Conservation (phyloP, 768 basidiomycete species). For the Strobilomyces echinocephalus region DNA sequence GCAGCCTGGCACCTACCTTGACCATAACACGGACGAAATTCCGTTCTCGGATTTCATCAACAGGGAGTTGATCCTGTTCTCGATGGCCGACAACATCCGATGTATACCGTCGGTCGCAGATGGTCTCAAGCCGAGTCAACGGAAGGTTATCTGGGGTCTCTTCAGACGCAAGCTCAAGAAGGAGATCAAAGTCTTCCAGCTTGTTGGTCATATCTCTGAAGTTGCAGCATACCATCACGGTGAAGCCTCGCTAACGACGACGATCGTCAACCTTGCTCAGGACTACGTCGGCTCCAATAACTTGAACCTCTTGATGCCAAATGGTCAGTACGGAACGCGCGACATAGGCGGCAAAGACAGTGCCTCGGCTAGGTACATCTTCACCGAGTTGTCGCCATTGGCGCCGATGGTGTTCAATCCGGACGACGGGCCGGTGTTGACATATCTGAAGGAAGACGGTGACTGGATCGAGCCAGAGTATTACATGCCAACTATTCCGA, state of each 20-base stretch:
- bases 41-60: constrained; percentile 95
- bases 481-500: constrained; percentile 86
- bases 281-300: constrained; percentile 96
- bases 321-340: constrained; percentile 95
- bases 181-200: constrained; percentile 94
- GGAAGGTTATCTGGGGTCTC: constrained; percentile 94
- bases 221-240: constrained; percentile 97
- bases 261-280: constrained; percentile 93
- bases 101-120: constrained; percentile 94
- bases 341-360: constrained; percentile 93
- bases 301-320: constrained; percentile 78
- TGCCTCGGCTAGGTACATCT: constrained; percentile 94
- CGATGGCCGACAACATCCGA: constrained; percentile 98
- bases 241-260: constrained; percentile 78
- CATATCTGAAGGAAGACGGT: constrained; percentile 82
- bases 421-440: constrained; percentile 81
- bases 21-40: constrained; percentile 84
- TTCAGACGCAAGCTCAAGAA: constrained; percentile 92
- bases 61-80: constrained; percentile 95
- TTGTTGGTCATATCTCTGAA: constrained; percentile 92
- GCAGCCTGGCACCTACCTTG: constrained; percentile 89
- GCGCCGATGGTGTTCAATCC: constrained; percentile 77
- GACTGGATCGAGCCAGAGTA: constrained; percentile 86
- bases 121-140: constrained; percentile 94
- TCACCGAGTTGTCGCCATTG: constrained; percentile 72